A percentile compares a stretch with the other conserved stretches of the same genome.
phyloP scores from a whole-genome alignment of 495 filamentous ascomycete species.

The Barbatosphaeria neglecta region DNA sequence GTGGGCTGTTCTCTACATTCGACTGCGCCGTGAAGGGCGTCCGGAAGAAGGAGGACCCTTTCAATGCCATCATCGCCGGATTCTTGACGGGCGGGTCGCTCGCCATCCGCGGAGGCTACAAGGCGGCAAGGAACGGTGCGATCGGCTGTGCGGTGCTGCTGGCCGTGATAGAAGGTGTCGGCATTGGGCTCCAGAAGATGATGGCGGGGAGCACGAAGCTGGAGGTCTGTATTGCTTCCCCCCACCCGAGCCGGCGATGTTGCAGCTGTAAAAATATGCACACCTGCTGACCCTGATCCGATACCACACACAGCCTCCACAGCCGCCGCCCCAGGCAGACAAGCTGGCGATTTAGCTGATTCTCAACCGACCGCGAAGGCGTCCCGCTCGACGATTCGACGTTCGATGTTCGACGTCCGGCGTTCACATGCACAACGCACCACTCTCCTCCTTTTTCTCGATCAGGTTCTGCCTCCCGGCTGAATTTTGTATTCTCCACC shows the following conservation, averaged over 20 bases:
- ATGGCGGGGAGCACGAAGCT: conserved; percentile 85
- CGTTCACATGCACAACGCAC: neutral
- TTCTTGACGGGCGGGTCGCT: conserved; percentile 94
- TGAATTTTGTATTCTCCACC: neutral
- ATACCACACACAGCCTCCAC: conserved; percentile 24
- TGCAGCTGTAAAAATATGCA: neutral
- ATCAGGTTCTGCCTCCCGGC: neutral
- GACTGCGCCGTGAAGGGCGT: conserved; percentile 97
- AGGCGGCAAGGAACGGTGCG: conserved; percentile 82
- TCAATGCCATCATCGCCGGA: conserved; percentile 89
- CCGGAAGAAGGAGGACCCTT: conserved; percentile 93
- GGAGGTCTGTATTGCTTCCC: conserved; percentile 41
- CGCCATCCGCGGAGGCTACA: conserved; percentile 78
- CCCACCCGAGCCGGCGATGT: neutral
- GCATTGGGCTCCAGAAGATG: conserved; percentile 94
- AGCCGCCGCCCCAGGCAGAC: conserved; percentile 23
- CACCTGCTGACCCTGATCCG: neutral
- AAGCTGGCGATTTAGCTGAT: conserved; percentile 21
- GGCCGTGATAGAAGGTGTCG: conserved; percentile 93
- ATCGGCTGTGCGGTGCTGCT: conserved; percentile 91
- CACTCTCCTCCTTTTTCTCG: neutral
- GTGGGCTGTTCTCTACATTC: conserved; percentile 84
- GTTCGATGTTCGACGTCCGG: too few species aligned
- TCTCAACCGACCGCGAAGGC: neutral
- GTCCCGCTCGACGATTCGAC: too few species aligned